Conservation (phyloP, 1,284 basidiomycete species). For the Ganoderma meredithae region DNA sequence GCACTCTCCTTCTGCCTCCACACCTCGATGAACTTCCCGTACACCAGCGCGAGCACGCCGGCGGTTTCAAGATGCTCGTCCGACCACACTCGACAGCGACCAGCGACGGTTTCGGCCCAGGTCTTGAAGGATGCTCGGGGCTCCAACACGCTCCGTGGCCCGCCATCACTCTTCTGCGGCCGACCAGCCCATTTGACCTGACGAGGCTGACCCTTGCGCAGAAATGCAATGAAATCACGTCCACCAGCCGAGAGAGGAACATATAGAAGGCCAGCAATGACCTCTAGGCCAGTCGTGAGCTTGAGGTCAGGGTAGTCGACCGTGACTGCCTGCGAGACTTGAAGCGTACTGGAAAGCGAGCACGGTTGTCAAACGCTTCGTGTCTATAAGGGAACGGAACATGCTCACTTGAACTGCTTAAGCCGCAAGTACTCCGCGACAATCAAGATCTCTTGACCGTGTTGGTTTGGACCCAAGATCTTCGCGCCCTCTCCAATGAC, state of each 20-base stretch:
- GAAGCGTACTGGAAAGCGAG: slow-evolving; percentile 50
- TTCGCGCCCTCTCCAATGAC: slow-evolving; percentile 90
- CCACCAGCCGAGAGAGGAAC: slow-evolving; percentile 80
- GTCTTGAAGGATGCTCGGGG: slow-evolving; percentile 84
- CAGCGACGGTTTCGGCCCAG: slow-evolving; percentile 84
- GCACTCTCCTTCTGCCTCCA: slow-evolving; percentile 90
- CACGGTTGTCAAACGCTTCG: not conserved
- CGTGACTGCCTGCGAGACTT: slow-evolving; percentile 75
- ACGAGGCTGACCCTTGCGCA: slow-evolving; percentile 79
- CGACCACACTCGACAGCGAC: slow-evolving; percentile 80
- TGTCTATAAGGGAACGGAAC: not conserved
- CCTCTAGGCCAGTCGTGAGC: slow-evolving; percentile 71
- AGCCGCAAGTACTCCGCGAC: slow-evolving; percentile 87
- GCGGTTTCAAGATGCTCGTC: slow-evolving; percentile 91
- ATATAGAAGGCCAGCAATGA: slow-evolving; percentile 82
- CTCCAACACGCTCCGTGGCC: slow-evolving; percentile 56
- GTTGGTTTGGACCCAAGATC: slow-evolving; percentile 81
- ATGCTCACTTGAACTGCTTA: slow-evolving; percentile 72
- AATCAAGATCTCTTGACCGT: slow-evolving; percentile 87
- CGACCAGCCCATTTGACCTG: slow-evolving; percentile 85
- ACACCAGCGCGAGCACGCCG: slow-evolving; percentile 84
- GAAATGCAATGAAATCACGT: slow-evolving; percentile 83
- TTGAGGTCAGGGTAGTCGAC: slow-evolving; percentile 82
- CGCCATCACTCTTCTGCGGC: slow-evolving; percentile 61
- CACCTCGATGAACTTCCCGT: slow-evolving; percentile 89